Percentiles rank a stretch among this genome's conserved stretches.
Conservation (phyloP, 805 yeast genomes). For the Nakazawaea laoshanensis region DNA sequence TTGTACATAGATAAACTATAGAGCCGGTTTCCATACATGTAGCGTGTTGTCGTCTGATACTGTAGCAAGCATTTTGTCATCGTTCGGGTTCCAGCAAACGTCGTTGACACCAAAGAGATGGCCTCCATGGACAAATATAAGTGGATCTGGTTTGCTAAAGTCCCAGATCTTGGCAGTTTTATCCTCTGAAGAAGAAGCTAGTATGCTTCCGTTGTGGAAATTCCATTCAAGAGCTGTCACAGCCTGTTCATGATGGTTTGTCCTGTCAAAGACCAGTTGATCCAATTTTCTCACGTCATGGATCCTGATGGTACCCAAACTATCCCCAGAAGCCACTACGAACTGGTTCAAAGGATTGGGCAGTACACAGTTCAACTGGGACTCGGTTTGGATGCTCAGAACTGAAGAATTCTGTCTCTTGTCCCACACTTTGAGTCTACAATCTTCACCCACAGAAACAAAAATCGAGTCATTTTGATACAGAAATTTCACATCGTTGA, state of each 20-base stretch:
- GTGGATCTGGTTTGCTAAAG: conserved; percentile 21
- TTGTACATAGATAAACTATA: conserved; percentile 4
- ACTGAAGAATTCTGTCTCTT: conserved; percentile 24
- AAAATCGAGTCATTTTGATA: conserved; percentile 53
- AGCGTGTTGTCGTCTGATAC: conserved; percentile 80
- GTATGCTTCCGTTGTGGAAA: conserved; percentile 38
- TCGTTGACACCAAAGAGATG: conserved; percentile 86
- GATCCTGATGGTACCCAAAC: conserved; percentile 42
- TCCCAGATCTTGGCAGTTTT: conserved; percentile 59
- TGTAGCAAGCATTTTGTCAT: conserved; percentile 62
- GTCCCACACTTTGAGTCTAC: conserved; percentile 43
- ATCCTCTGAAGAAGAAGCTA: conserved; percentile 66
- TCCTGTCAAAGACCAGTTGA: conserved; percentile 19
- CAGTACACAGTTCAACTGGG: conserved; percentile 47
- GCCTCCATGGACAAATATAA: conserved; percentile 71
- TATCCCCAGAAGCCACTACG: conserved; percentile 62
- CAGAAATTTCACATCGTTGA: conserved; percentile 70
- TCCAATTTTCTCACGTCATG: conserved; percentile 57
- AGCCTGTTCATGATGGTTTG: conserved; percentile 38
- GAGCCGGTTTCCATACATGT: conserved; percentile 75
- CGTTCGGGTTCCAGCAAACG: conserved; percentile 71
- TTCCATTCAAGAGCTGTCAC: conserved; percentile 73
- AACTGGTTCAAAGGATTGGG: conserved; percentile 50
- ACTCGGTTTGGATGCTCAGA: conserved; percentile 10
- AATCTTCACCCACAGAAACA: conserved; percentile 61